Conservation (phyloP, 2,329 filamentous ascomycete genomes). For the Massarina eburnea region DNA sequence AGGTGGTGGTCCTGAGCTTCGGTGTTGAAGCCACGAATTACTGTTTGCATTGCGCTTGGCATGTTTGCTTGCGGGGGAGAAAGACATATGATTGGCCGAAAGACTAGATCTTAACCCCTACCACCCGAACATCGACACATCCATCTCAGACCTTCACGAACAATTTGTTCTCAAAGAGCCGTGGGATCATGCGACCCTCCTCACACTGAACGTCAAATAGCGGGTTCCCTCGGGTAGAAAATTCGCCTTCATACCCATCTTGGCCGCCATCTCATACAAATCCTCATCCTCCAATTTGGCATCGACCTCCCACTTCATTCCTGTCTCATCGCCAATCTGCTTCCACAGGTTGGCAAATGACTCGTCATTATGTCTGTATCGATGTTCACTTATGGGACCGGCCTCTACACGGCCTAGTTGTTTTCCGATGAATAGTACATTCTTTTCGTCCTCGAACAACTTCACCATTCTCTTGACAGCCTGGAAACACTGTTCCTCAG, state of each 20-base stretch:
- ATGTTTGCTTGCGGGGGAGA: slow-evolving; percentile 18
- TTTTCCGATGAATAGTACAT: slow-evolving; percentile 43
- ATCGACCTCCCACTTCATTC: slow-evolving; percentile 39
- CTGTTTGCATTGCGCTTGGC: slow-evolving; percentile 27
- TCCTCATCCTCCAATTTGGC: slow-evolving; percentile 28
- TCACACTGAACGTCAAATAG: slow-evolving; percentile 29
- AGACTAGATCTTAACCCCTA: too few species aligned
- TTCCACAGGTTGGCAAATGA: slow-evolving; percentile 44
- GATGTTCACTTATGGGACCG: slow-evolving; percentile 23
- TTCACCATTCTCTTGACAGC: slow-evolving; percentile 35
- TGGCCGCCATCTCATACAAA: slow-evolving; percentile 11
- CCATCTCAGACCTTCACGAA: too few species aligned
- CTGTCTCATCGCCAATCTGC: slow-evolving; percentile 42
- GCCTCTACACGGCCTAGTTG: slow-evolving; percentile 39
- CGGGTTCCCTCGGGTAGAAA: slow-evolving; percentile 27
- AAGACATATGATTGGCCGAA: background rate
- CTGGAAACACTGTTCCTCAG: slow-evolving; percentile 43
- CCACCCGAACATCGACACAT: too few species aligned
- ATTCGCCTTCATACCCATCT: slow-evolving; percentile 14
- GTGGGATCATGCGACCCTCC: slow-evolving; percentile 14
- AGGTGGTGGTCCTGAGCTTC: slow-evolving; percentile 5
- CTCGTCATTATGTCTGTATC: slow-evolving; percentile 42
- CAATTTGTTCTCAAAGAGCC: too few species aligned
- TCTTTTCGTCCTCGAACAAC: slow-evolving; percentile 37
- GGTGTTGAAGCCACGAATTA: slow-evolving; percentile 33